These are phyloP conservation scores for Verticillium longisporum DNA, from an alignment of 2,329 filamentous ascomycete genomes.

Conservation along the genomic window DNA sequence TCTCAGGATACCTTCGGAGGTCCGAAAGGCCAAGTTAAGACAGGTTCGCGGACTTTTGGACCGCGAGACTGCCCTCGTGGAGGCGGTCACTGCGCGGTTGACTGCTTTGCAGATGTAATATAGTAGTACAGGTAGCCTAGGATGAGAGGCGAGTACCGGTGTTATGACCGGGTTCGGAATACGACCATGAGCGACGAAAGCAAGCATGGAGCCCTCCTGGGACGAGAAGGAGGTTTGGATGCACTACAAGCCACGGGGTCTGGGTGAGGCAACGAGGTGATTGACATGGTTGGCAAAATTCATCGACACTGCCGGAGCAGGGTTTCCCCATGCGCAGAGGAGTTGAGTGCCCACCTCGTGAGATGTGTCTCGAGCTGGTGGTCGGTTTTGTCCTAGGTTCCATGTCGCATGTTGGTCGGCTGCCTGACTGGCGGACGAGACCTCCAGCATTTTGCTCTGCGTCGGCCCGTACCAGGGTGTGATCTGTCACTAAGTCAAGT, in stretches of 20 bases:
- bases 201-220: background rate
- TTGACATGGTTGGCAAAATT: too few species aligned
- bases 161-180: background rate
- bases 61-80: conserved; percentile 60
- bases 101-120: conserved; percentile 40
- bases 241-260: background rate
- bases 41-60: conserved; percentile 59
- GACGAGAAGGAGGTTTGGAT: background rate
- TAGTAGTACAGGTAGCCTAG: background rate
- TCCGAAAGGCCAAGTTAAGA: conserved; percentile 55
- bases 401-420: too few species aligned
- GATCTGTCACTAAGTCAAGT: too few species aligned
- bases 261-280: too few species aligned
- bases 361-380: too few species aligned
- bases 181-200: background rate
- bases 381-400: too few species aligned
- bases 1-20: conserved; percentile 49
- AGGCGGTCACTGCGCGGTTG: conserved; percentile 57
- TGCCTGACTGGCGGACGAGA: too few species aligned
- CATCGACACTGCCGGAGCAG: too few species aligned
- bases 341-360: too few species aligned
- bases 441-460: too few species aligned
- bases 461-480: too few species aligned
- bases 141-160: background rate
- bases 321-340: too few species aligned